Percentiles rank a stretch among this genome's conserved stretches.
These are phyloP conservation scores for Heliocybe sulcata DNA, from an alignment of 1,284 basidiomycete genomes.

Conservation along the genomic window DNA sequence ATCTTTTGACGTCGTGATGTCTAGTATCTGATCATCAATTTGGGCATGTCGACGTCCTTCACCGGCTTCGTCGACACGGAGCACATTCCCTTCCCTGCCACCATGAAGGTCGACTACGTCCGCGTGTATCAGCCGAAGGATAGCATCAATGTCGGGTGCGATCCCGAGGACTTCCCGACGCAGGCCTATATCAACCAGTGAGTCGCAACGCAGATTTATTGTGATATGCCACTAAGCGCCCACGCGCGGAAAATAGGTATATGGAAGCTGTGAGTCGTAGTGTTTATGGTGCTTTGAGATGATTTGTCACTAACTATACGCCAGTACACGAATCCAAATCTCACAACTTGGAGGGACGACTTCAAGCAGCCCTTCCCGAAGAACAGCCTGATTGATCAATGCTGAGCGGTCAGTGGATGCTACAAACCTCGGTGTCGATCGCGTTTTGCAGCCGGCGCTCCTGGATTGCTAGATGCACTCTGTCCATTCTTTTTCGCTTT, in stretches of 20 bases:
- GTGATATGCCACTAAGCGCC: not conserved
- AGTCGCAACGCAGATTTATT: constrained; percentile 15
- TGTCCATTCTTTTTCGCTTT: no score
- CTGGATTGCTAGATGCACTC: no score
- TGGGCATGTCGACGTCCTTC: constrained; percentile 80
- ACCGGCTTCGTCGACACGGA: constrained; percentile 53
- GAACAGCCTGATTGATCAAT: constrained; percentile 13
- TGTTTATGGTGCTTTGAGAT: not conserved
- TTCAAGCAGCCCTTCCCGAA: constrained; percentile 26
- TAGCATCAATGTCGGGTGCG: constrained; percentile 74
- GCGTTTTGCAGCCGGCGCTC: no score
- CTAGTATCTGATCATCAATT: constrained; percentile 72
- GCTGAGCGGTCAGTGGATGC: constrained; percentile 1
- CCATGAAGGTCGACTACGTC: constrained; percentile 78
- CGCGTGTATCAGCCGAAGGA: constrained; percentile 73
- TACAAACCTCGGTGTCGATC: no score
- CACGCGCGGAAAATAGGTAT: not conserved
- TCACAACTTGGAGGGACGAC: constrained; percentile 30
- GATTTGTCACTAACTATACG: constrained; percentile 19
- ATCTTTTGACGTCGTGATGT: no score
- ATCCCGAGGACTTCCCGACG: constrained; percentile 76
- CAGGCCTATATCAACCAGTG: constrained; percentile 65
- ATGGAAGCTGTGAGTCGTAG: not conserved
- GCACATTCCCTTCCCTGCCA: constrained; percentile 60
- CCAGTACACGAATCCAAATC: constrained; percentile 30